These are phyloP conservation scores for Mycena epipterygia DNA, from an alignment of 768 basidiomycete species.

Conservation along the genomic window DNA sequence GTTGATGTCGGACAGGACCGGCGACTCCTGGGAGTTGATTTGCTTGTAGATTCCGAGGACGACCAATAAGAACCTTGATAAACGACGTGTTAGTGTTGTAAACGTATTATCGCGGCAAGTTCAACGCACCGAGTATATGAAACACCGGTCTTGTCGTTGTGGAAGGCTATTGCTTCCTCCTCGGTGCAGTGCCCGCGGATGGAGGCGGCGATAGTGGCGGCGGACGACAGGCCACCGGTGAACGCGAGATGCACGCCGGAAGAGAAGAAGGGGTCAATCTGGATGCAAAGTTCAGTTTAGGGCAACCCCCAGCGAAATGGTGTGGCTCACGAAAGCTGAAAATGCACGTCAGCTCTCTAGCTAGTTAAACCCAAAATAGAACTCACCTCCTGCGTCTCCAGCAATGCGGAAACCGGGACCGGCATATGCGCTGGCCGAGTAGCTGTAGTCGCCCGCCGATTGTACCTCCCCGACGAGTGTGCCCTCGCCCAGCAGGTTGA, in stretches of 20 bases:
- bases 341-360: slow-evolving; percentile 50
- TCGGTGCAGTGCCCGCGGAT: slow-evolving; percentile 49
- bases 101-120: no score
- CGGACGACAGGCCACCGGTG: slow-evolving; percentile 54
- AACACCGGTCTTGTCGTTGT: slow-evolving; percentile 46
- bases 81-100: no score
- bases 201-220: slow-evolving; percentile 48
- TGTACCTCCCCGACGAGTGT: slow-evolving; percentile 41
- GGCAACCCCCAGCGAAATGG: background rate
- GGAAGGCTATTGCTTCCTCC: slow-evolving; percentile 45
- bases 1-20: slow-evolving; percentile 58
- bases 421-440: slow-evolving; percentile 47
- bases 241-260: slow-evolving; percentile 61
- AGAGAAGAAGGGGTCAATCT: slow-evolving; percentile 75
- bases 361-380: slow-evolving; percentile 23
- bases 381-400: slow-evolving; percentile 50
- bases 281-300: background rate
- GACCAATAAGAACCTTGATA: slow-evolving; percentile 64
- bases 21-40: slow-evolving; percentile 54
- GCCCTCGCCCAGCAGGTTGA: slow-evolving; percentile 43
- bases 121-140: slow-evolving; percentile 50
- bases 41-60: slow-evolving; percentile 65
- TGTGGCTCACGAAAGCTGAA: slow-evolving; percentile 3
- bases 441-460: slow-evolving; percentile 53
- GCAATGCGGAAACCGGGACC: slow-evolving; percentile 49